Evolutionary conservation across 305 asterid species (phyloP).

Genomic region (Rubia occidens): DNA sequence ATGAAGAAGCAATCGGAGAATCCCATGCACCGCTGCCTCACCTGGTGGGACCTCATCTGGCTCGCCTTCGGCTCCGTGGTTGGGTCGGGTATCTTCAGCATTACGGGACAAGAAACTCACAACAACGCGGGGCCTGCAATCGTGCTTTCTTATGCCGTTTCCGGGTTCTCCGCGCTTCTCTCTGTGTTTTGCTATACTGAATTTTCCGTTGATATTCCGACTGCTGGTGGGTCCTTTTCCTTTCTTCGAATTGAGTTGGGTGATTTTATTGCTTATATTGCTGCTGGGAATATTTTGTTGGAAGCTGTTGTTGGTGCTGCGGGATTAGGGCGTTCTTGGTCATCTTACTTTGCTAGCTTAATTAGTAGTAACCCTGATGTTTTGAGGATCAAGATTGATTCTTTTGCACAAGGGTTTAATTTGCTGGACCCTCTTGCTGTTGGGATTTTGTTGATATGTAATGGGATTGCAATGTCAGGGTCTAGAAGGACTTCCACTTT

Average conservation of each 20-base stretch:
- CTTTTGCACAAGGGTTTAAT: slow-evolving; percentile 70
- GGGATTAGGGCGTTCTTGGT: slow-evolving; percentile 92
- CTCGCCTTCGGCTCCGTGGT: slow-evolving; percentile 87
- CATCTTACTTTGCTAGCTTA: slow-evolving; percentile 65
- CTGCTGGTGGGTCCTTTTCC: slow-evolving; percentile 96
- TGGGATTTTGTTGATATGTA: slow-evolving; percentile 40
- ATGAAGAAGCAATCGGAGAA: slow-evolving; percentile 62
- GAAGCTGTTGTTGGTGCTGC: slow-evolving; percentile 94
- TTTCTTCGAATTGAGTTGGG: slow-evolving; percentile 83
- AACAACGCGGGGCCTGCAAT: slow-evolving; percentile 76
- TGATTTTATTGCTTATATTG: slow-evolving; percentile 79
- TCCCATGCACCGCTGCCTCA: slow-evolving; percentile 59
- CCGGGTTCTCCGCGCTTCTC: slow-evolving; percentile 77
- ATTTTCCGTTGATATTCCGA: slow-evolving; percentile 83
- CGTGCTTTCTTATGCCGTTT: slow-evolving; percentile 62
- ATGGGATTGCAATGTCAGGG: slow-evolving; percentile 74
- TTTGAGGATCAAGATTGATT: slow-evolving; percentile 43
- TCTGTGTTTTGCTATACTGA: slow-evolving; percentile 90
- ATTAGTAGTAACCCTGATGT: slow-evolving; percentile 49
- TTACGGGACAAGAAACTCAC: slow-evolving; percentile 76
- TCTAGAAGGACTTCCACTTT: slow-evolving; percentile 50
- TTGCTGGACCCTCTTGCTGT: slow-evolving; percentile 78
- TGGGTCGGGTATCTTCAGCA: slow-evolving; percentile 88
- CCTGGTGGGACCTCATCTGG: slow-evolving; percentile 97
- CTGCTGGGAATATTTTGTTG: slow-evolving; percentile 73